Evolutionary conservation across 2,329 filamentous ascomycete species (phyloP).

Genomic region (Fusarium fujikuroi): DNA sequence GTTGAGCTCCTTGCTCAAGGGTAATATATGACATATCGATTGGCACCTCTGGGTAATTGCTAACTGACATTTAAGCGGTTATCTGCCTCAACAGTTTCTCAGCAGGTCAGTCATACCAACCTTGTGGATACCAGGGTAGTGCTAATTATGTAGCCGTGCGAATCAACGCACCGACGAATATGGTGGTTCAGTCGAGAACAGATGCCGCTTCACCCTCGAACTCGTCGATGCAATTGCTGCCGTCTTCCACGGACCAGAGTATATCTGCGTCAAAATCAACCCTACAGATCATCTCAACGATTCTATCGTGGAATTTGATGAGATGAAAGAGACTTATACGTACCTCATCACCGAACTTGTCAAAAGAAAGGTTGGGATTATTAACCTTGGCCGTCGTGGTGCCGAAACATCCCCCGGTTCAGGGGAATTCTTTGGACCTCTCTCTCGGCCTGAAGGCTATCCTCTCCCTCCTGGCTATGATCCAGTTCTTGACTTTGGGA

Average conservation of each 20-base stretch:
- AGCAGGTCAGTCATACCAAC: neutral
- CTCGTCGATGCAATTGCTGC: neutral
- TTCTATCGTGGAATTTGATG: neutral
- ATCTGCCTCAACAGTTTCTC: conserved; percentile 1
- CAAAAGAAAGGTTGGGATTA: neutral
- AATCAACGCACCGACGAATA: conserved; percentile 1
- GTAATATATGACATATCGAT: neutral
- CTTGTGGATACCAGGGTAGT: too few relatives aligned
- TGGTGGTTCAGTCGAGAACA: conserved; percentile 1
- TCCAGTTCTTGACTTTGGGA: conserved; percentile 7
- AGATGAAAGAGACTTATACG: neutral
- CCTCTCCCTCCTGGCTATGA: neutral
- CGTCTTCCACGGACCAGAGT: neutral
- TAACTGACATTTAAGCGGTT: neutral
- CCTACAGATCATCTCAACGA: conserved; percentile 10
- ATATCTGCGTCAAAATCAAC: conserved; percentile 5
- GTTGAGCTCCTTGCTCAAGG: conserved; percentile 9
- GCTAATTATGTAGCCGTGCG: neutral
- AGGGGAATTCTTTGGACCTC: neutral
- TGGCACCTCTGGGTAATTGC: fast-evolving
- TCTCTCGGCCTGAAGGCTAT: neutral
- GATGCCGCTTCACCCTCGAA: conserved; percentile 9
- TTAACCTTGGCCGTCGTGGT: conserved; percentile 10
- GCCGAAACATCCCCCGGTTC: neutral
- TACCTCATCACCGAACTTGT: conserved; percentile 3